A percentile compares a stretch with the other conserved stretches of the same genome.
These are phyloP conservation scores for Boletus smithii DNA, from an alignment of 1,284 basidiomycete species.

Conservation along the genomic window DNA sequence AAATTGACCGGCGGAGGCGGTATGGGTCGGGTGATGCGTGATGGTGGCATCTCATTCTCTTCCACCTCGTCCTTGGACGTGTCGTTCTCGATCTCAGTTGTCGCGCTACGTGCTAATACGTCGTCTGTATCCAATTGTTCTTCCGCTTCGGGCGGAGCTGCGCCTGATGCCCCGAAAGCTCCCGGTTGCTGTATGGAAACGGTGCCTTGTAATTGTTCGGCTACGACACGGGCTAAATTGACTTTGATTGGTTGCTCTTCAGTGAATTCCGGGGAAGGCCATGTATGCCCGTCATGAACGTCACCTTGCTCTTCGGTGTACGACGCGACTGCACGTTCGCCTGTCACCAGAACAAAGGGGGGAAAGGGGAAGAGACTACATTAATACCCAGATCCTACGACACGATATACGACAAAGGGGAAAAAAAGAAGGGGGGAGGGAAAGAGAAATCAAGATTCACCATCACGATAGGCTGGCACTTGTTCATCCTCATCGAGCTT, in stretches of 20 bases:
- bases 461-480: slow-evolving; percentile 37
- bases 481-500: slow-evolving; percentile 24
- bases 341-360: slow-evolving; percentile 19
- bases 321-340: slow-evolving; percentile 15
- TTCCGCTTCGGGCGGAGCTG: background rate
- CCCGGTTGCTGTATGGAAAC: background rate
- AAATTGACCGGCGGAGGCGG: slow-evolving; percentile 30
- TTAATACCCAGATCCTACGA: slow-evolving; percentile 35
- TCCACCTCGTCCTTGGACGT: slow-evolving; percentile 10
- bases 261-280: background rate
- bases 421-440: slow-evolving; percentile 2
- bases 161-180: background rate
- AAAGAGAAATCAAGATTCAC: slow-evolving; percentile 50
- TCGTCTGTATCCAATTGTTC: background rate
- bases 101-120: background rate
- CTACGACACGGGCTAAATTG: background rate
- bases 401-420: slow-evolving; percentile 25
- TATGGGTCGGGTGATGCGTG: slow-evolving; percentile 32
- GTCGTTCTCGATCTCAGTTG: slow-evolving; percentile 1
- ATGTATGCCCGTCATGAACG: slow-evolving; percentile 2
- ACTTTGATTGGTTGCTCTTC: slow-evolving; percentile 11
- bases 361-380: slow-evolving; percentile 15
- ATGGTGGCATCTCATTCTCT: slow-evolving; percentile 31
- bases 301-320: slow-evolving; percentile 14
- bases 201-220: slow-evolving; percentile 4